phyloP scores from a whole-genome alignment of 2,329 filamentous ascomycete genomes.

The Venturia carpophila region DNA sequence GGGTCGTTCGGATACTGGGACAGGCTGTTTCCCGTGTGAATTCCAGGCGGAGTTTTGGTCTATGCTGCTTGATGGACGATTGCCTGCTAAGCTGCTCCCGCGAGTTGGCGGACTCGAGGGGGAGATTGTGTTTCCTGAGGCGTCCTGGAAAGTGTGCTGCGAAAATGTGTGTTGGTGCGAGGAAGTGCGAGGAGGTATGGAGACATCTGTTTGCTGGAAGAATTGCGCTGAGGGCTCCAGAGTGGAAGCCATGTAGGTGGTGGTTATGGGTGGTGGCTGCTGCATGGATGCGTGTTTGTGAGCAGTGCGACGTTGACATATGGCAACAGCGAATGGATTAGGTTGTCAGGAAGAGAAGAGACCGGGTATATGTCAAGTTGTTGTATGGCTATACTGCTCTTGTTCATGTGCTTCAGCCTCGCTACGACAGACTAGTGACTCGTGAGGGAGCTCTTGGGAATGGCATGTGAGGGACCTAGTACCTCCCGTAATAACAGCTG shows the following conservation, averaged over 20 bases:
- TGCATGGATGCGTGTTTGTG: background rate
- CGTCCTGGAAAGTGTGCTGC: background rate
- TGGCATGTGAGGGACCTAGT: too few relatives aligned
- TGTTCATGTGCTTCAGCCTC: conserved; percentile 1
- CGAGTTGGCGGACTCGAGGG: conserved; percentile 1
- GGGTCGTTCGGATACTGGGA: background rate
- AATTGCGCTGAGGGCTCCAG: background rate
- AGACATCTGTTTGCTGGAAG: background rate
- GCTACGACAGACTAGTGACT: too few relatives aligned
- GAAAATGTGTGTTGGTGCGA: background rate
- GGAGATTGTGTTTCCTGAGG: conserved; percentile 4
- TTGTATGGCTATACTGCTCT: background rate
- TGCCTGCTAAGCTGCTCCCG: background rate
- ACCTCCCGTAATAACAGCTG: too few relatives aligned
- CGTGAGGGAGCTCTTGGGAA: too few relatives aligned
- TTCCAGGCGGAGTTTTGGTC: background rate
- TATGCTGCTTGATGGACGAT: background rate
- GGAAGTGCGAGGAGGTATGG: background rate
- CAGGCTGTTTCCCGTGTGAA: background rate
- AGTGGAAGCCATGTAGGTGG: background rate
- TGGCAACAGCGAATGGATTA: background rate
- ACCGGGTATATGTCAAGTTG: background rate
- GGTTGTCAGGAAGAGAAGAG: background rate
- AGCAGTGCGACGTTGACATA: background rate
- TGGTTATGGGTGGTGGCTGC: background rate